A percentile compares a stretch with the other conserved stretches of the same genome.
Evolutionary conservation across 2,329 filamentous ascomycete species (phyloP).

Genomic region (Leptographium procerum): DNA sequence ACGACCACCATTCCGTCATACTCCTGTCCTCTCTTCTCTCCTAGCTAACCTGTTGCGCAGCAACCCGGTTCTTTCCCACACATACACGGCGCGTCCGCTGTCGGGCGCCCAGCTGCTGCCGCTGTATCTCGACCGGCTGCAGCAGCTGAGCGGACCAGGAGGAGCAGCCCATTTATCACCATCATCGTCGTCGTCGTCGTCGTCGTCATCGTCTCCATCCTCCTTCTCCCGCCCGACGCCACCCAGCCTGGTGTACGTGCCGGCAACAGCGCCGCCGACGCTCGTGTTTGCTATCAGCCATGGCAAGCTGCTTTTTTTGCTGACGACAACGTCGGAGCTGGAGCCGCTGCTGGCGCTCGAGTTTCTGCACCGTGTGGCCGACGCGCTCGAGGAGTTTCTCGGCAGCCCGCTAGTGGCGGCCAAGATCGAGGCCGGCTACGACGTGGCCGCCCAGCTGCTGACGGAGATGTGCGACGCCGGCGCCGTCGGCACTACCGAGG

Average conservation of each 20-base stretch:
- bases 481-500: constrained; percentile 76
- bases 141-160: not conserved
- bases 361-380: constrained; percentile 86
- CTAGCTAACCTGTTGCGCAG: constrained; percentile 31
- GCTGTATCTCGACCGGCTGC: constrained; percentile 72
- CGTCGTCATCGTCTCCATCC: not conserved
- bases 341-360: constrained; percentile 86
- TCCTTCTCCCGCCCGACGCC: constrained; percentile 41
- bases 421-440: constrained; percentile 83
- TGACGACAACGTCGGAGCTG: constrained; percentile 74
- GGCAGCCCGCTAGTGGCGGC: constrained; percentile 73
- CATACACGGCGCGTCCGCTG: constrained; percentile 73
- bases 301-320: constrained; percentile 74
- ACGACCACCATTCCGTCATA: not conserved
- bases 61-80: constrained; percentile 75
- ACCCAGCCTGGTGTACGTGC: constrained; percentile 76
- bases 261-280: constrained; percentile 72
- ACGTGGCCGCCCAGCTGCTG: constrained; percentile 85
- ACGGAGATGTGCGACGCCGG: constrained; percentile 96
- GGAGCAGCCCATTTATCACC: not conserved
- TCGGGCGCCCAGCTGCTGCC: constrained; percentile 66
- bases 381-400: constrained; percentile 88
- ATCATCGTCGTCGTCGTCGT: not conserved
- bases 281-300: constrained; percentile 79
- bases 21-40: not conserved